Base-by-base conservation (phyloP, 1,284 basidiomycete genomes). In the Rugosomyces carneus region DNA sequence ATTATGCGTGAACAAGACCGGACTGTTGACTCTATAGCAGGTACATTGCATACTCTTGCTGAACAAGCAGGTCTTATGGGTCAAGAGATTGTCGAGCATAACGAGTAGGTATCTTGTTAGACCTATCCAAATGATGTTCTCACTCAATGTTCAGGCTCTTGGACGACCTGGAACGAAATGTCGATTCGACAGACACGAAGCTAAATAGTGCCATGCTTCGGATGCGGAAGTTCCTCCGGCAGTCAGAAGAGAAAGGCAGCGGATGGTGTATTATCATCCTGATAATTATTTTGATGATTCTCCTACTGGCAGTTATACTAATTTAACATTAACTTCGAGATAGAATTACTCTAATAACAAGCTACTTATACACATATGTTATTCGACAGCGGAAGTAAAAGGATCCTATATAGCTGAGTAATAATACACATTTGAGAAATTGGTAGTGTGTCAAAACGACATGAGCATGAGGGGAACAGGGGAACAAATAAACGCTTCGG, bases 31-130 rank as follows among this genome's bases (percentile, higher is more conserved):
- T 78, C 84, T 0, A 93, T 96, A 57, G 78, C 85, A 0, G 90
- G 91, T 0, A 92, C 93, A 0, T 63, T 96, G 35, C 79, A 62
- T 45, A 91, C 83, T 1, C 69, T 96, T 10, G 81, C 85, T 0
- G 82, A 89, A 53, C 93, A 96, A 66, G 93, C 93, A 0, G 88
- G 86, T 4, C 68, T 95, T 35, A 95, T 96, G 78, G 93, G 93
- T 0, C 80, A 79, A 42, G 93, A 96, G 62, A 89, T 95, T 37
- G 70, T 63, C 3, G 90, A 93, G 61, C 93, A 95, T 55, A 88
- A 84, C 54, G 89, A 90, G 93, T 93, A 53, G 48, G 82, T 65
- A 44, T 48, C 18, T 15, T 15, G 10, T 29, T 13, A 27, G 29
- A 7, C 44, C 11, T 52, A 45, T 24, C 27, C 10, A 5, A 15